Conservation (phyloP, 2,329 filamentous ascomycete species). For the Fusarium hainanense region DNA sequence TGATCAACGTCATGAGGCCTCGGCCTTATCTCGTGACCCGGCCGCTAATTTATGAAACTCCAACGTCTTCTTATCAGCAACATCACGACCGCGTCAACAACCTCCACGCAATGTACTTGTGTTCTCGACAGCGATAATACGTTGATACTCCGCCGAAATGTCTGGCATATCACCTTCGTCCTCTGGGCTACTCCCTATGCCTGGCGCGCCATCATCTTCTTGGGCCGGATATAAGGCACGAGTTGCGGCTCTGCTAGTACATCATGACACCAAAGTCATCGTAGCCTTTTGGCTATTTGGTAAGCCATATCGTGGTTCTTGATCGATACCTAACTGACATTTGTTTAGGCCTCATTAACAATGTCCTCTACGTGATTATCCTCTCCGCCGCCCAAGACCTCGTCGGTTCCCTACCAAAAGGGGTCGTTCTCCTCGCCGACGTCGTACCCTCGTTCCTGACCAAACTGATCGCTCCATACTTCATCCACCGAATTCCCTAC, state of each 20-base stretch:
- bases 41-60: conserved; percentile 14
- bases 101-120: conserved; percentile 20
- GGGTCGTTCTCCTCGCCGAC: conserved; percentile 91
- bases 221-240: conserved; percentile 80
- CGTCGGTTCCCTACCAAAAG: conserved; percentile 91
- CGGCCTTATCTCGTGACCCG: conserved; percentile 32
- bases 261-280: conserved; percentile 77
- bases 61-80: conserved; percentile 18
- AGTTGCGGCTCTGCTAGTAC: conserved; percentile 70
- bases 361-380: conserved; percentile 97
- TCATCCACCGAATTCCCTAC: conserved; percentile 90
- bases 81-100: background rate
- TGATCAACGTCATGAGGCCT: conserved; percentile 43
- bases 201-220: conserved; percentile 70
- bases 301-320: conserved; percentile 51
- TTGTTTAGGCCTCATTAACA: conserved; percentile 74
- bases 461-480: conserved; percentile 91
- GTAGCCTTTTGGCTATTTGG: conserved; percentile 94
- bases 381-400: conserved; percentile 95
- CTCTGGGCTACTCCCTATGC: conserved; percentile 65
- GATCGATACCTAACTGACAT: too few relatives aligned
- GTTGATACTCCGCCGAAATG: conserved; percentile 35
- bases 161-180: conserved; percentile 56
- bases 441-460: conserved; percentile 89
- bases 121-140: background rate